Conservation (phyloP, 192 early-diverging fungal genomes). For the Mortierella antarctica region DNA sequence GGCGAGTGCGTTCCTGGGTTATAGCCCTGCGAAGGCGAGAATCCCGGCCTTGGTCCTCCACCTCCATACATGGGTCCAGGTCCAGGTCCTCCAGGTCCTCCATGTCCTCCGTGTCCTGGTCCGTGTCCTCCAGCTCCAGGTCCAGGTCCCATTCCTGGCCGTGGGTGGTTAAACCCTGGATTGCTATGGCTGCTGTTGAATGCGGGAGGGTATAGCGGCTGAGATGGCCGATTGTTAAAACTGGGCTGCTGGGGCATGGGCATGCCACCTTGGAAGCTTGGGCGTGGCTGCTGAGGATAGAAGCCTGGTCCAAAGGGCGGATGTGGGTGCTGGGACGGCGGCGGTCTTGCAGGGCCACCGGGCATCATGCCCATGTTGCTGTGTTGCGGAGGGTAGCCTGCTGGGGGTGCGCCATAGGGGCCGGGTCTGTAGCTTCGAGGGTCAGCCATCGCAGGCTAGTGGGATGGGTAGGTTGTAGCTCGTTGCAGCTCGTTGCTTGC, state of each 20-base stretch:
- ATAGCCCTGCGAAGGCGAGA: slow-evolving; percentile 23
- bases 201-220: slow-evolving; percentile 4
- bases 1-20: slow-evolving; percentile 17
- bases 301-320: slow-evolving; percentile 8
- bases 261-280: slow-evolving; percentile 16
- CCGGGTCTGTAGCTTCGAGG: slow-evolving; percentile 20
- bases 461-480: not conserved
- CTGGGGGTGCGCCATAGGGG: slow-evolving; percentile 7
- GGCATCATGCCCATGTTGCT: slow-evolving; percentile 8
- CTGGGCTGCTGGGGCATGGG: slow-evolving; percentile 24
- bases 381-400: slow-evolving; percentile 23
- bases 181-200: slow-evolving; percentile 17
- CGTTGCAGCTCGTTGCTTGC: not conserved
- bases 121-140: slow-evolving; percentile 20
- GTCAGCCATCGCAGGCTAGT: slow-evolving; percentile 25
- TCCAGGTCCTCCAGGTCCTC: slow-evolving; percentile 9
- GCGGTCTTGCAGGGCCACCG: slow-evolving; percentile 18
- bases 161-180: slow-evolving; percentile 22
- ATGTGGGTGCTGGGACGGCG: slow-evolving; percentile 25
- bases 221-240: slow-evolving; percentile 11
- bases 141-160: not conserved
- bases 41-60: slow-evolving; percentile 14
- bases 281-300: slow-evolving; percentile 17
- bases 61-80: slow-evolving; percentile 1
- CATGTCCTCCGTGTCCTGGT: slow-evolving; percentile 18